Base-by-base conservation (phyloP, 1,139 yeast species). In the Hyphopichia khmerensis region DNA sequence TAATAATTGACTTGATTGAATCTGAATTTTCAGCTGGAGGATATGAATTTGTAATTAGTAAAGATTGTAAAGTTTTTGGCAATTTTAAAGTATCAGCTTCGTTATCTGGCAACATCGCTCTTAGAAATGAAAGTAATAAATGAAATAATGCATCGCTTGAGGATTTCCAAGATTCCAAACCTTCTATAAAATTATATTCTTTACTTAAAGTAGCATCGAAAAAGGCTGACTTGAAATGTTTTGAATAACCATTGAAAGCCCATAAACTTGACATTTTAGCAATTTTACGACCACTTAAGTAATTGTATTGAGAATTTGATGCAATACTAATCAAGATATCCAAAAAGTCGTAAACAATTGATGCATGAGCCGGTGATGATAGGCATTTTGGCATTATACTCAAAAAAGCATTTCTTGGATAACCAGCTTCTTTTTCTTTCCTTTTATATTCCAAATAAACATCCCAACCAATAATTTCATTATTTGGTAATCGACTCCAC, bases 81-180 rank as follows among this genome's bases (percentile, higher is more conserved):
- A 86, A 58, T 49, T 76, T 79, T 21, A 79, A 62, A 26, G 84
- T 64, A 41, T 78, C 79, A 43, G 75, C 74, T 45, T 80, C 76
- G 45, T 75, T 80, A 35, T 80, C 81, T 0, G 91, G 91, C 13
- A 86, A 72, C 84, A 88, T 84, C 17, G 96, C 83, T 48, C 95
- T 75, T 44, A 90, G 65, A 55, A 89, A 90, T 2, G 96, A 79
- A 27, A 88, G 64, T 29, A 89, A 71, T 35, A 90, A 62, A 60
- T 90, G 97, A 56, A 87, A 87, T 63, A 88, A 78, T 0, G 96
- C 96, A 56, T 87, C 90, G 6, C 95, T 84, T 2, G 91, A 88
- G 2, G 86, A 80, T 40, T 82, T 69, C 96, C 96, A 89, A 40
- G 79, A 77, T 33, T 80, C 79, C 40, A 89, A 62, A 1, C 96